Evolutionary conservation across 75 land plant genomes (phyloP), one percentile per base, ranked within the genome.

Genomic region (Cryptomeria japonica): DNA sequence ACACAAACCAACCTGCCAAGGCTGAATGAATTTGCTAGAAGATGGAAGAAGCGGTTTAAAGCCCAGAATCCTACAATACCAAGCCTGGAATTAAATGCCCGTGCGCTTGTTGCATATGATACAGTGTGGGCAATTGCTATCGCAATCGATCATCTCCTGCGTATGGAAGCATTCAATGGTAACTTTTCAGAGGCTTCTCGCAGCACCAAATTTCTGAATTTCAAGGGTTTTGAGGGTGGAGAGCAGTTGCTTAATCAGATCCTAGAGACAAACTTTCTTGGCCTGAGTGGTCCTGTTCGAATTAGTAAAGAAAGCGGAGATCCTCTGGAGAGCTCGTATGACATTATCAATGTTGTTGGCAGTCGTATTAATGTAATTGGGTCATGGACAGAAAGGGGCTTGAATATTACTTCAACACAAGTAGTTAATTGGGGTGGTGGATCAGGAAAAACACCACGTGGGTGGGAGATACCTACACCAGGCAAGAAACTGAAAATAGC

Each of bases 41-140:
- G 51, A 11, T 49, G 51, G 51, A 49, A 49, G 51, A 10, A 49
- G 51, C 1, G 0, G 12, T 49, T 49, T 77, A 77, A 3, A 36
- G 41, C 41, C 38, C 37, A 77, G 41, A 77, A 77, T 36, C 80
- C 80, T 15, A 3, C 19, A 15, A 1, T 77, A 36, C 36, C 18
- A 77, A 77, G 3, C 15, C 39, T 36, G 16, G 38, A 77, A 15
- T 77, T 32, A 15, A 77, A 86, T 87, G n/a, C 75, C 28, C 88
- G 90, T 12, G 91, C 73, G 18, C 75, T 86, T 58, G 64, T 56
- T 36, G 93, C 92, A 61, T 90, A 92, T 84, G 93, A 92, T 49
- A 49, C 51, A 11, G 51, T 49, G 1, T 49, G 51, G 51, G 51
- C 12, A 11, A 9, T 49, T 11, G 93, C 93, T 13, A 85, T 88